phyloP scores from a whole-genome alignment of 805 yeast genomes.

The Candida lessepsii region DNA sequence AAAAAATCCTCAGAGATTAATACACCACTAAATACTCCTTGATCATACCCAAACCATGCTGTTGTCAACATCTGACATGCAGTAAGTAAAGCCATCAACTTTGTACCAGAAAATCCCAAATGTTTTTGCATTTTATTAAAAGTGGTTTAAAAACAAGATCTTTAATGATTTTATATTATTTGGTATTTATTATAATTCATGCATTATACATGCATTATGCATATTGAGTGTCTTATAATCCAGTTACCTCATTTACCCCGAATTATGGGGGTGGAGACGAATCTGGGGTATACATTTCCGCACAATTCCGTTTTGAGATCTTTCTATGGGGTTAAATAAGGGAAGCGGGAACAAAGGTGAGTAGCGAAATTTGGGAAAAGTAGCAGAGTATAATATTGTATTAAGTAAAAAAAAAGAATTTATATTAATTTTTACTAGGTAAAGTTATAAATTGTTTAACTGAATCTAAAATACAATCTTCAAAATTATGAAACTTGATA shows the following conservation, averaged over 20 bases:
- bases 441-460: conserved; percentile 12
- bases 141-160: no score
- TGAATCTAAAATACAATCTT: conserved; percentile 13
- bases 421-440: no score
- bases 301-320: conserved; percentile 3
- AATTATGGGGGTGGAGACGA: conserved; percentile 6
- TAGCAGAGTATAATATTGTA: no score
- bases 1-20: conserved; percentile 15
- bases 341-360: no score
- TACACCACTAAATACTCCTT: conserved; percentile 16
- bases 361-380: no score
- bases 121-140: conserved; percentile 15
- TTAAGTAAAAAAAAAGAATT: no score
- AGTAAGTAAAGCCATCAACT: conserved; percentile 12
- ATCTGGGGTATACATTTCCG: not conserved
- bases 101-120: conserved; percentile 14
- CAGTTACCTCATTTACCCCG: conserved; percentile 4
- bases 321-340: no score
- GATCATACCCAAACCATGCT: conserved; percentile 17
- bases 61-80: conserved; percentile 13
- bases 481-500: conserved; percentile 11
- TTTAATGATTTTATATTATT: not conserved
- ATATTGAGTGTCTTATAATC: not conserved
- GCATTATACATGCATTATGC: not conserved
- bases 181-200: not conserved